Base-by-base conservation (phyloP, 257 asterid genomes). In the Primulina tabacum region DNA sequence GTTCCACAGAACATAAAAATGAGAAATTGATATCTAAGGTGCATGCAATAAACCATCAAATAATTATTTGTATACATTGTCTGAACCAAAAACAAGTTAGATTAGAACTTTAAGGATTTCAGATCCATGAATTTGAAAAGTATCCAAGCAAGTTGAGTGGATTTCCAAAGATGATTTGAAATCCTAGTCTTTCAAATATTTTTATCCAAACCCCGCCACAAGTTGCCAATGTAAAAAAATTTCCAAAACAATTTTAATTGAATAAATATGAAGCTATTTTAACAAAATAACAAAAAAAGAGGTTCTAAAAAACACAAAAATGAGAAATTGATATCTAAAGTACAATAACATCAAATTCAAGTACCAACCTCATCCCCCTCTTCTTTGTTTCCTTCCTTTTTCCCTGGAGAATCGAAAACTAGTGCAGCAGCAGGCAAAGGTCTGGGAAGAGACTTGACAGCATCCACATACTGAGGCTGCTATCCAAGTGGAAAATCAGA, bases 351-450 rank as follows among this genome's bases (percentile, higher is more conserved):
- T 60, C 56, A 60, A 70, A 68, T 37, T 73, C 67, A 52, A 62
- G 68, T 29, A 81, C 91, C 77, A 71, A 92, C 96, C 96, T 90
- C 88, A 58, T 84, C 86, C 61, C 80, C 90, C 76, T 82, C 96
- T 77, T 83, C 92, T 73, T 78, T 81, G 66, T 64, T 79, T 37
- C 73, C 81, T 53, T 74, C 86, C 70, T 59, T 78, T 70, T 80
- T 83, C 55, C 67, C 82, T 40, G 89, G 78, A 21, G 86, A 85
- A 63, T 79, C 74, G n/a, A 58, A 79, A 69, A 78, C 83, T 81
- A 78, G 83, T 57, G 82, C 79, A 69, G 87, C 83, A 68, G 84
- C 79, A 16, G 98, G 87, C 79, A 84, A 80, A 50, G 98, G 98
- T 76, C 84, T 89, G 32, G 98, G 97, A 83, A 90, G 96, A 78